Conservation (phyloP, 1,284 basidiomycete genomes). For the Inonotus obliquus region DNA sequence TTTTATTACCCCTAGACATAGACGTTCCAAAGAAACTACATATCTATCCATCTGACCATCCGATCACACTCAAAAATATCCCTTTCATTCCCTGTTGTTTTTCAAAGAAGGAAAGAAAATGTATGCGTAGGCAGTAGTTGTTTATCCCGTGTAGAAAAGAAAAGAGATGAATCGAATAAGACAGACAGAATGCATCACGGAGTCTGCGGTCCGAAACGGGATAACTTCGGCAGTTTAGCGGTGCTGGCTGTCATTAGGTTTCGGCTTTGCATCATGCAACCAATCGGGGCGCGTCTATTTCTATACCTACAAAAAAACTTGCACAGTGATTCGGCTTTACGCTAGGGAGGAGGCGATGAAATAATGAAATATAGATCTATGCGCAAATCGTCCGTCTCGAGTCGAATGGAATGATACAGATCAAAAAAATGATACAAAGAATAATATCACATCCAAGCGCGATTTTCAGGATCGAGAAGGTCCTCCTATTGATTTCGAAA, state of each 20-base stretch:
- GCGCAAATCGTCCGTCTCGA: not conserved
- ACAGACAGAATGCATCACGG: not conserved
- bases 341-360: not conserved
- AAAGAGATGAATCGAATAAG: not conserved
- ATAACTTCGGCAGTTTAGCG: not conserved
- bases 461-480: slow-evolving; percentile 13
- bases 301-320: not conserved
- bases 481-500: not conserved
- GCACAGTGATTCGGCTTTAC: not conserved
- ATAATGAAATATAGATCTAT: not conserved
- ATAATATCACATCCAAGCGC: slow-evolving; percentile 6
- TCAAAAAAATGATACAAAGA: no score
- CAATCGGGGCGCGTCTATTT: not conserved
- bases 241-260: not conserved
- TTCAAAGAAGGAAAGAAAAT: not conserved
- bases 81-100: not conserved
- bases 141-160: not conserved
- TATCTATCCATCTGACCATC: no score
- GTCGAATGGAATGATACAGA: no score
- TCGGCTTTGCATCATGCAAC: not conserved
- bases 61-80: not conserved
- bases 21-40: not conserved
- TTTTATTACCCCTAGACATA: not conserved
- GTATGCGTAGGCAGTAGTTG: not conserved
- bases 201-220: not conserved